Base-by-base conservation (phyloP, 352 stramenopile genomes). In the Phytophthora ohioensis region DNA sequence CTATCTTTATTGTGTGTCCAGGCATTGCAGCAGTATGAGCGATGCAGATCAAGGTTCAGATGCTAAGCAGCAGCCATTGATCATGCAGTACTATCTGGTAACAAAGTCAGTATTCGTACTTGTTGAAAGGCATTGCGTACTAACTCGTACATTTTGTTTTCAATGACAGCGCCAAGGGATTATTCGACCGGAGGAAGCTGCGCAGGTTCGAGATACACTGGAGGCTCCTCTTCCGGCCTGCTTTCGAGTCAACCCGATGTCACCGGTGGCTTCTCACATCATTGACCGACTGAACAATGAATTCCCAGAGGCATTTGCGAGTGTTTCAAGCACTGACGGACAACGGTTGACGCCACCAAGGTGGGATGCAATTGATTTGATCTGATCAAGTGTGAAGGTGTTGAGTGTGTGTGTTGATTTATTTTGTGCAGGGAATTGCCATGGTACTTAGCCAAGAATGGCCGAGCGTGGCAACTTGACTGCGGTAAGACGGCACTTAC, bases 81-180 rank as follows among this genome's bases (percentile, higher is more conserved):
- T 93, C 56, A 71, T 90, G 55, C 79, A 92, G 63, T 93, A 92
- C 64, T 93, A 93, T 57, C 39, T 93, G 63, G 82, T 91, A 51
- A 3, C 5, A 52, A 30, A n/a, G n/a, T 60, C 38, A 21, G n/a
- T 13, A 36, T 39, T 27, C 11, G 34, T 56, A 31, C 10, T 43
- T 38, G 27, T 3, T 2, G 11, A n/a, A 53, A 6, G 39, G n/a
- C 21, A 27, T 27, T 32, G 7, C 5, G 9, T 49, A 12, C 36
- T 49, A 4, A 52, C 63, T 54, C 41, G 47, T 49, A 8, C 41
- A 6, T 35, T 39, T 60, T 47, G 21, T 31, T 52, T 30, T 27
- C 30, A 52, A n/a, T 61, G 5, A 11, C 53, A 92, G 82, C 73
- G 49, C 5, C 85, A 93, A 85, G 81, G 85, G 15, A 70, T 93